Evolutionary conservation across 192 early-diverging fungal genomes (phyloP), one percentile per base, ranked within the genome.

Genomic region (Glomus cerebriforme): DNA sequence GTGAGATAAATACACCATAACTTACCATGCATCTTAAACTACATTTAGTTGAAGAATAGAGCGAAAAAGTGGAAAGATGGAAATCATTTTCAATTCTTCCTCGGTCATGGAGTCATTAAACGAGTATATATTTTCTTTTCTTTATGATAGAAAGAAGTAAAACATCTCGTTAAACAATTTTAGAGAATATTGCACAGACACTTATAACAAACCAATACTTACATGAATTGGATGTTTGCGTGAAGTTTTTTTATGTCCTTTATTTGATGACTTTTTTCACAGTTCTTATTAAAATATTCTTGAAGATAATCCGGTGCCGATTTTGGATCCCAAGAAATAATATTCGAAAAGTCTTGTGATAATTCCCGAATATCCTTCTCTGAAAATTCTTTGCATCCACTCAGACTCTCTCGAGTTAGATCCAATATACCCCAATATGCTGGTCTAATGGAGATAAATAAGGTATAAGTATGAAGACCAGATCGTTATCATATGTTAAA

Each of bases 61-160:
- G 27, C 60, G 60, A 27, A 62, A 62, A 24, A 62, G 2, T 24
- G 60, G 60, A 9, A 62, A 62, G 27, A 27, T 62, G n/a, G 60
- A 62, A 24, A 62, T 62, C 60, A 62, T 62, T 27, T 62, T 62
- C 27, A 62, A 62, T 62, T 62, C 60, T 62, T 62, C 60, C 60
- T 62, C 60, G 19, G 60, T 62, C 60, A 62, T 62, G 10, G 60
- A 22, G 27, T 27, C 60, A 62, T 27, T 24, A 27, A 62, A 62
- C 27, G 60, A 62, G 10, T 62, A 62, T 9, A 62, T 62, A 62
- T 62, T 62, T 9, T 62, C 60, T 62, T 62, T 62, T 62, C 60
- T 62, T 22, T 62, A 27, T 39, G 2, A 39, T 39, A 39, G 37
- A 62, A 62, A 62, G 27, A 22, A 62, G 9, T 62, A 62, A 62